Conservation (phyloP, 139 green algal genomes). For the Chlorella sorokiniana region DNA sequence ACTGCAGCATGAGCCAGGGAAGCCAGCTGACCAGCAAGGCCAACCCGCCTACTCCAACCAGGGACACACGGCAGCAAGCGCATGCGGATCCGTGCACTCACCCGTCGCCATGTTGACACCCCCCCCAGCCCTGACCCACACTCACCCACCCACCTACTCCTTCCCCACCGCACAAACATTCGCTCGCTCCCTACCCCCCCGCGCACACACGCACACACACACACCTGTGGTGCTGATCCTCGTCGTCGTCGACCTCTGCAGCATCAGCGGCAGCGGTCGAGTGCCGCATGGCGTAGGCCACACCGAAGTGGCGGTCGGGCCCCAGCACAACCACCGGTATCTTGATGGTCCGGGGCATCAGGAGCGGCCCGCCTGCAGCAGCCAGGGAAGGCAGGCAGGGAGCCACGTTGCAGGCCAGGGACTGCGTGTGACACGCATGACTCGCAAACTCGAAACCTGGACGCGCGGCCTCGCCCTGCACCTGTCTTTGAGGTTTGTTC, state of each 20-base stretch:
- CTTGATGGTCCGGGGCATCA: not conserved
- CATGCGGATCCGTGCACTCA: no score
- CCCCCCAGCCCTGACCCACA: no score
- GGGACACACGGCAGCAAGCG: not conserved
- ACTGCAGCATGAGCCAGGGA: not conserved
- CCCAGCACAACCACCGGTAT: constrained; percentile 9
- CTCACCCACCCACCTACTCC: no score
- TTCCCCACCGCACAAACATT: no score
- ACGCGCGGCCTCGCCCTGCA: no score
- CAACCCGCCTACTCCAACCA: not conserved
- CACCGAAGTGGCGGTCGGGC: not conserved
- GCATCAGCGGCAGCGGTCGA: no score
- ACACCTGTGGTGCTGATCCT: not conserved
- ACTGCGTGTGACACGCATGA: not conserved
- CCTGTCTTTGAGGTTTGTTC: no score
- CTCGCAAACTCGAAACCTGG: no score
- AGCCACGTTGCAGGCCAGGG: not conserved
- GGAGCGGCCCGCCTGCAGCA: not conserved
- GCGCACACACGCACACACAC: no score
- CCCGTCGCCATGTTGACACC: no score
- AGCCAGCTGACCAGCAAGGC: not conserved
- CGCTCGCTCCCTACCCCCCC: no score
- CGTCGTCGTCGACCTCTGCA: not conserved
- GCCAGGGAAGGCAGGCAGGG: not conserved
- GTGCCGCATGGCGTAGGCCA: not conserved